A percentile compares a stretch with the other conserved stretches of the same genome.
Conservation (phyloP, 352 stramenopile species). For the Globisporangium ultimum region DNA sequence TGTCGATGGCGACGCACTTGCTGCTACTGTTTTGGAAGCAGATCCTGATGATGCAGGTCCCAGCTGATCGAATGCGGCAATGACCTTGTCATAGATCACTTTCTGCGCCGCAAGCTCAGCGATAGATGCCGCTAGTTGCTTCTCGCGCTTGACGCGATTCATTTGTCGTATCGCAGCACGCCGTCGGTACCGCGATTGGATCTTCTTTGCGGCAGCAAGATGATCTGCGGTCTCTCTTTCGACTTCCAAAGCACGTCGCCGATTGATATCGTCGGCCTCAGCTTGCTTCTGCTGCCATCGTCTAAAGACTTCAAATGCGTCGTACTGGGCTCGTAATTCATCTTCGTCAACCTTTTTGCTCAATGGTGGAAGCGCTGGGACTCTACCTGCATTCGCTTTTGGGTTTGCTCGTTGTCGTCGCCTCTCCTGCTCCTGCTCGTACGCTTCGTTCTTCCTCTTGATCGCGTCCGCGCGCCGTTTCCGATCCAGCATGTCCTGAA, state of each 20-base stretch:
- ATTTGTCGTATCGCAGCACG: conserved; percentile 48
- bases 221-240: conserved; percentile 21
- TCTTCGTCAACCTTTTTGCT: conserved; percentile 14
- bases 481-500: conserved; percentile 73
- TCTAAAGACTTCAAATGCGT: conserved; percentile 63
- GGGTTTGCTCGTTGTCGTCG: conserved; percentile 1
- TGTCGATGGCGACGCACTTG: conserved; percentile 8
- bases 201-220: conserved; percentile 41
- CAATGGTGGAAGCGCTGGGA: no score
- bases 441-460: conserved; percentile 1
- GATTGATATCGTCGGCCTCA: conserved; percentile 40
- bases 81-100: conserved; percentile 41
- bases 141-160: conserved; percentile 41
- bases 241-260: conserved; percentile 25
- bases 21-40: conserved; percentile 14
- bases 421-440: background rate
- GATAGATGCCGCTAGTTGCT: conserved; percentile 41
- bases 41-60: conserved; percentile 1
- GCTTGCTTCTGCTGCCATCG: conserved; percentile 64
- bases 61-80: conserved; percentile 36
- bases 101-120: conserved; percentile 46
- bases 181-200: conserved; percentile 65
- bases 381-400: conserved; percentile 15
- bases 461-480: conserved; percentile 34
- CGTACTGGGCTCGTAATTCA: conserved; percentile 39